Evolutionary conservation across 768 basidiomycete species (phyloP).

Genomic region (Glaciozyma antarctica): DNA sequence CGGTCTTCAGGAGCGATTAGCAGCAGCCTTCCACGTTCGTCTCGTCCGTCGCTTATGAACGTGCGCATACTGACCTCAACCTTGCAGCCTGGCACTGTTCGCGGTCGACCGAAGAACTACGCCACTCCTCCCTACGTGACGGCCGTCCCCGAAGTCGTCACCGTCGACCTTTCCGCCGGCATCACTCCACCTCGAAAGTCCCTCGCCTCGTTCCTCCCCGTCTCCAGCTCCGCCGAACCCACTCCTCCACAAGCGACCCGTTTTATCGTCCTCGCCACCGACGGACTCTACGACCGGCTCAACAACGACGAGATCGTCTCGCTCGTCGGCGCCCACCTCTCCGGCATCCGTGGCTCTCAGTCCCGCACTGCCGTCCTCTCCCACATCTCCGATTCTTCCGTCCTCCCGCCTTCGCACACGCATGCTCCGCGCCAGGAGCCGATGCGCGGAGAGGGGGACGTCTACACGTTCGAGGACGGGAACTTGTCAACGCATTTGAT

Average conservation of each 20-base stretch:
- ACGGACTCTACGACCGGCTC: slow-evolving; percentile 61
- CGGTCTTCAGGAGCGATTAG: slow-evolving; percentile 61
- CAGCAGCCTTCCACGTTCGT: slow-evolving; percentile 55
- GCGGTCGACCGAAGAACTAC: slow-evolving; percentile 49
- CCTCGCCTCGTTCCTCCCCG: slow-evolving; percentile 32
- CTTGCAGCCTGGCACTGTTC: slow-evolving; percentile 15
- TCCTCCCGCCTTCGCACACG: not conserved
- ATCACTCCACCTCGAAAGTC: slow-evolving; percentile 25
- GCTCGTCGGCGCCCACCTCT: slow-evolving; percentile 71
- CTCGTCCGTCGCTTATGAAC: not conserved
- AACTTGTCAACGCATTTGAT: slow-evolving; percentile 74
- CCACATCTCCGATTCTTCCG: not conserved
- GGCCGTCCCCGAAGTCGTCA: slow-evolving; percentile 63
- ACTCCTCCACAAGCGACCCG: slow-evolving; percentile 42
- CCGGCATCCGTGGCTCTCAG: slow-evolving; percentile 47
- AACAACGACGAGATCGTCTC: slow-evolving; percentile 74
- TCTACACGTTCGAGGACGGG: slow-evolving; percentile 55
- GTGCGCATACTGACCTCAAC: not conserved
- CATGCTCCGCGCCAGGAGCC: slow-evolving; percentile 39
- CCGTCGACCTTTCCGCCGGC: slow-evolving; percentile 45
- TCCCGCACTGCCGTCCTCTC: slow-evolving; percentile 32
- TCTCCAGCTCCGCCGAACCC: slow-evolving; percentile 10
- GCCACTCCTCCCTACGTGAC: slow-evolving; percentile 84
- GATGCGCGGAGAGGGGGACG: slow-evolving; percentile 33
- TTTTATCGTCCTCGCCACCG: slow-evolving; percentile 83